A percentile compares a stretch with the other conserved stretches of the same genome.
Conservation (phyloP, 2,329 filamentous ascomycete species). For the Clonostachys sp. region DNA sequence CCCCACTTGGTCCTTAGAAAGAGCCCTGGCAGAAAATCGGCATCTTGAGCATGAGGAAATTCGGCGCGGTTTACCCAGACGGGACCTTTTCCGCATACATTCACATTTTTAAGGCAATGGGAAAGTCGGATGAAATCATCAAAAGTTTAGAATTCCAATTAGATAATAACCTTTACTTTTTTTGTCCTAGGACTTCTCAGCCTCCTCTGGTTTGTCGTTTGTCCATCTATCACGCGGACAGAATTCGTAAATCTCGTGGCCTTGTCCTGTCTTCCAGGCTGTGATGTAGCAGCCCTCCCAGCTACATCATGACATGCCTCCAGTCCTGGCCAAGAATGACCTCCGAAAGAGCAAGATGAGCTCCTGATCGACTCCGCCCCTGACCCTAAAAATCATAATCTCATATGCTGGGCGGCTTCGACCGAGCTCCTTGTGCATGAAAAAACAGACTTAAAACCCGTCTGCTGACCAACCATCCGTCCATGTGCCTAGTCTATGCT, state of each 20-base stretch:
- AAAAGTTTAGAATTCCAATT: background rate
- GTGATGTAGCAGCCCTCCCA: too few relatives aligned
- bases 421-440: constrained; percentile 22
- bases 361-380: constrained; percentile 1
- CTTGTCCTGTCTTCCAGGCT: too few relatives aligned
- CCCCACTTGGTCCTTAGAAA: too few relatives aligned
- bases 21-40: too few relatives aligned
- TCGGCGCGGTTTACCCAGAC: too few relatives aligned
- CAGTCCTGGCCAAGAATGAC: too few relatives aligned
- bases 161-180: constrained; percentile 18
- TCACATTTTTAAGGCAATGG: too few relatives aligned
- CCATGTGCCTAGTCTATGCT: constrained; percentile 8
- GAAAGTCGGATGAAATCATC: background rate
- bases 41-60: too few relatives aligned
- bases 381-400: constrained; percentile 28
- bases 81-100: too few relatives aligned
- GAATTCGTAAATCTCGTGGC: constrained; percentile 1
- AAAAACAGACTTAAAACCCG: constrained; percentile 1
- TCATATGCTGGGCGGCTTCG: constrained; percentile 23
- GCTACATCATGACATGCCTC: too few relatives aligned
- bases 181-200: constrained; percentile 32
- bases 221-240: constrained; percentile 4
- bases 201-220: constrained; percentile 27
- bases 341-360: too few relatives aligned
- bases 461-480: constrained; percentile 17